Percentiles rank a stretch among this genome's conserved stretches.
Conservation (phyloP, 164 flowering plant genomes). For the Magnolia sinica region DNA sequence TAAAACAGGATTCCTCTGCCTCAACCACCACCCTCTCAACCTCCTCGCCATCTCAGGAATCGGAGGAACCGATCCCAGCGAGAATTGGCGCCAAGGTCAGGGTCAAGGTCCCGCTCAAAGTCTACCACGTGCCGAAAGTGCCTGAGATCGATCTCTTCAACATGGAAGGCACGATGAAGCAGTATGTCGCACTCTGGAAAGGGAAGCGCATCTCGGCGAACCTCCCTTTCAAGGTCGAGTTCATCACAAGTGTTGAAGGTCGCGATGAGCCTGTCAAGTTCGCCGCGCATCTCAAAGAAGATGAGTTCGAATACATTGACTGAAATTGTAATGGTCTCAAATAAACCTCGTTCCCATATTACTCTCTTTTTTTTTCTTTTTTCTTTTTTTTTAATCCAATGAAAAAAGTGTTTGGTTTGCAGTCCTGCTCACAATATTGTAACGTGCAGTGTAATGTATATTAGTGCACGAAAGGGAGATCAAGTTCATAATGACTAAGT, state of each 20-base stretch:
- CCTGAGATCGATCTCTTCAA: constrained; percentile 66
- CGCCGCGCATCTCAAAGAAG: constrained; percentile 78
- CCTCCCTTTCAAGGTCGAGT: constrained; percentile 73
- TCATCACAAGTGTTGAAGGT: constrained; percentile 35
- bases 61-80: constrained; percentile 1
- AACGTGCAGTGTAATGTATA: constrained; percentile 3
- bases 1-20: constrained; percentile 6
- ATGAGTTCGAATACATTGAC: constrained; percentile 63
- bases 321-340: not conserved
- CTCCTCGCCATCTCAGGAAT: not conserved
- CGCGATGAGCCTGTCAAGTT: constrained; percentile 58
- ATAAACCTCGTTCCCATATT: not conserved
- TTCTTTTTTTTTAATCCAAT: not conserved
- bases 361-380: not conserved
- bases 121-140: constrained; percentile 70
- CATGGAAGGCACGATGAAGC: constrained; percentile 64
- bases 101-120: constrained; percentile 75
- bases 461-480: not conserved
- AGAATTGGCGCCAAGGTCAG: constrained; percentile 67
- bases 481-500: not conserved
- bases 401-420: not conserved
- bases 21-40: not conserved
- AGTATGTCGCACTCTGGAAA: constrained; percentile 71
- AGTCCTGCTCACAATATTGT: not conserved
- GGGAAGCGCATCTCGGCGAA: constrained; percentile 81